A percentile compares a stretch with the other conserved stretches of the same genome.
Evolutionary conservation across 257 asterid genomes (phyloP).

Genomic region (Paraleonurus japonicus): DNA sequence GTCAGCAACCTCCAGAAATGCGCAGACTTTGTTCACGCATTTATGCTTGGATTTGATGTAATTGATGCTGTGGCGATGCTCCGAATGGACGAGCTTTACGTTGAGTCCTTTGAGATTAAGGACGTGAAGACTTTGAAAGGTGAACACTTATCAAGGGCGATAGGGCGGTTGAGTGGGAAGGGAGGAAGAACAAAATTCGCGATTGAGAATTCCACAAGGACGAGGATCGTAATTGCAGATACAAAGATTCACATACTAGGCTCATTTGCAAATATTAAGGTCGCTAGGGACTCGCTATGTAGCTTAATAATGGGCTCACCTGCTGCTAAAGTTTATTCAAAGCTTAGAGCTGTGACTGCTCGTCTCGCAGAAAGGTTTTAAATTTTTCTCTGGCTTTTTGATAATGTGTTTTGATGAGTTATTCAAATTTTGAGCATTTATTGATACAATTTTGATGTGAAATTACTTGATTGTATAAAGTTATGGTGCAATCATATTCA

Average conservation of each 20-base stretch:
- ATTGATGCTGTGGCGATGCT: conserved; percentile 70
- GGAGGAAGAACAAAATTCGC: conserved; percentile 89
- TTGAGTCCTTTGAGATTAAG: conserved; percentile 84
- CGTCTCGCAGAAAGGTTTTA: conserved; percentile 79
- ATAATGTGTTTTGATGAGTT: conserved; percentile 1
- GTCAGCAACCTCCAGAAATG: conserved; percentile 78
- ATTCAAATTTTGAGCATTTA: conserved; percentile 26
- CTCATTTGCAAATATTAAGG: conserved; percentile 71
- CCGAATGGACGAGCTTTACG: conserved; percentile 78
- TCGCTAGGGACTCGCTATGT: conserved; percentile 82
- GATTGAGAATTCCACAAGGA: conserved; percentile 76
- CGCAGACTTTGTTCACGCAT: conserved; percentile 92
- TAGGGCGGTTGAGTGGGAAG: conserved; percentile 87
- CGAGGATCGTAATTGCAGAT: conserved; percentile 83
- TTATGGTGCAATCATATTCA: neutral
- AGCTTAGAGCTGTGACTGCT: conserved; percentile 75
- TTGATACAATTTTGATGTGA: neutral
- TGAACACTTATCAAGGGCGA: conserved; percentile 83
- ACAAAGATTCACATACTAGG: conserved; percentile 83
- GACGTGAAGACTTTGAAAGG: conserved; percentile 85
- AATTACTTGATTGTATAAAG: neutral
- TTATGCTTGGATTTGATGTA: conserved; percentile 76
- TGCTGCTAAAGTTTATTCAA: conserved; percentile 86
- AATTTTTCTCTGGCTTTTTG: conserved; percentile 14
- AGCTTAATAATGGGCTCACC: conserved; percentile 90